phyloP scores from a whole-genome alignment of 2,329 filamentous ascomycete genomes.

The Penicillium sclerotigenum region DNA sequence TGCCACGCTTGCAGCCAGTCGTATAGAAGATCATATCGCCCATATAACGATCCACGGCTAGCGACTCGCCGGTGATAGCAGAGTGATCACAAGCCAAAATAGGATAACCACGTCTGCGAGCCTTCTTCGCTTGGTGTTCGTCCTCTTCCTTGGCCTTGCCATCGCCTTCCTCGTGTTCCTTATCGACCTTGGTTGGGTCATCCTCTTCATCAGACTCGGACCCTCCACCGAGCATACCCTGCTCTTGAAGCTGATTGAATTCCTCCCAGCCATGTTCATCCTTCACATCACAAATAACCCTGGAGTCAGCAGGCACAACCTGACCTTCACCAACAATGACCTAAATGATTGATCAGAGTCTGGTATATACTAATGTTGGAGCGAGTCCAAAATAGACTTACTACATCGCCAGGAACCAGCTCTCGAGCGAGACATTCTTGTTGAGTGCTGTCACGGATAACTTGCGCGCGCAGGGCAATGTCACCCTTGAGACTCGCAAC shows the following conservation, averaged over 20 bases:
- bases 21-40: constrained; percentile 74
- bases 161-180: constrained; percentile 44
- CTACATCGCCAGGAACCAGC: constrained; percentile 73
- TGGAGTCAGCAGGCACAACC: constrained; percentile 66
- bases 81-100: constrained; percentile 74
- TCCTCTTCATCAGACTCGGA: constrained; percentile 53
- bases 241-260: constrained; percentile 62
- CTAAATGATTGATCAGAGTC: constrained; percentile 37
- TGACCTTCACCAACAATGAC: constrained; percentile 68
- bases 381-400: constrained; percentile 41
- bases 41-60: constrained; percentile 67
- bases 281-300: constrained; percentile 69
- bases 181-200: constrained; percentile 53
- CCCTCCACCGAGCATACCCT: constrained; percentile 55
- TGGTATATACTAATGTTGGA: neutral
- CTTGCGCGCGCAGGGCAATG: constrained; percentile 69
- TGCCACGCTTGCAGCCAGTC: constrained; percentile 76
- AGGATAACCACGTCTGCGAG: constrained; percentile 53
- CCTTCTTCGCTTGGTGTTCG: constrained; percentile 13
- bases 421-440: constrained; percentile 67
- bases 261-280: constrained; percentile 64
- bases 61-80: constrained; percentile 75
- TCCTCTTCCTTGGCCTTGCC: constrained; percentile 10
- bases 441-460: constrained; percentile 64
- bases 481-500: constrained; percentile 73